Conservation (phyloP, 208 protist genomes). For the Acanthamoeba culbertsoni region DNA sequence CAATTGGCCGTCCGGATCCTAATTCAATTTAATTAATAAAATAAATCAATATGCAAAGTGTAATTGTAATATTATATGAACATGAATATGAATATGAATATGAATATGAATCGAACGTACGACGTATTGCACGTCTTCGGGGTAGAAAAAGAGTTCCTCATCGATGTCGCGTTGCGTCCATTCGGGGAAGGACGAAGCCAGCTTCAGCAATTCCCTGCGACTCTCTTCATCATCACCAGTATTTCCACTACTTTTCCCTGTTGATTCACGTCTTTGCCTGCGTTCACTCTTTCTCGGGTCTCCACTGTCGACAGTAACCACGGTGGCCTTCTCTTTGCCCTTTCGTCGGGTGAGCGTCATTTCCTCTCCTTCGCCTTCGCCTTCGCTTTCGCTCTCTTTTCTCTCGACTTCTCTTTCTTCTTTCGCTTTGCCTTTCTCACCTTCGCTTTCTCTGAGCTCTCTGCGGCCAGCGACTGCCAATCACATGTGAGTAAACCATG, state of each 20-base stretch:
- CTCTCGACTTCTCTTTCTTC: neutral
- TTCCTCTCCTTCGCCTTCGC: neutral
- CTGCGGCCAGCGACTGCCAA: neutral
- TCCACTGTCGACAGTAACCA: too few relatives aligned
- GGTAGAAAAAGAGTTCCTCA: constrained; percentile 45
- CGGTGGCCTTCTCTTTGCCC: neutral
- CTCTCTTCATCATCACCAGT: neutral
- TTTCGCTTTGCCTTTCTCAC: neutral
- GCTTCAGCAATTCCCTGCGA: neutral
- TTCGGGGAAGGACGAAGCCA: neutral
- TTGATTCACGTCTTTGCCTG: neutral
- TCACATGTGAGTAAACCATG: neutral
- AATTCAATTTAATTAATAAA: neutral
- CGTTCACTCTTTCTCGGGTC: neutral
- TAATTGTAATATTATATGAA: neutral
- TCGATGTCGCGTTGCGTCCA: constrained; percentile 8
- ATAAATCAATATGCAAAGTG: neutral
- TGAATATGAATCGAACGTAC: neutral
- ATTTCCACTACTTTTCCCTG: neutral
- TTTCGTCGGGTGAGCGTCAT: neutral
- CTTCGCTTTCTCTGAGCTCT: neutral
- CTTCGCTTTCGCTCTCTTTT: neutral
- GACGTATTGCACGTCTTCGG: neutral
- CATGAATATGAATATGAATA: neutral
- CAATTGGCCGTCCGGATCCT: constrained; percentile 41